Conservation (phyloP, 2,329 filamentous ascomycete species). For the Sclerotinia spermophila region DNA sequence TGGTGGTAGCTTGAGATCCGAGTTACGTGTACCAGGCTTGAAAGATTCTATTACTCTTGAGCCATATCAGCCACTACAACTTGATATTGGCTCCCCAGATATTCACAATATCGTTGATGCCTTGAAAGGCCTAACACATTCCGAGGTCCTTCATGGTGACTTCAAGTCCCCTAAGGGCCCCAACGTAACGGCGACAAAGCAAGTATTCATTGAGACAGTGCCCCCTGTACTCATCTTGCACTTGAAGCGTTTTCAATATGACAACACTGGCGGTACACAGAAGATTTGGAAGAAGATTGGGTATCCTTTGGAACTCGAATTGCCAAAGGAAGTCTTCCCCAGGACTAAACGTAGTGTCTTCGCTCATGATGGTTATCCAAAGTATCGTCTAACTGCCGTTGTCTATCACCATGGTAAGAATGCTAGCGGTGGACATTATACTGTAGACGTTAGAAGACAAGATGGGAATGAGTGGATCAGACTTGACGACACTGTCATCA, state of each 20-base stretch:
- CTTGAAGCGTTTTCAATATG: constrained; percentile 95
- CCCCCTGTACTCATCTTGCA: constrained; percentile 92
- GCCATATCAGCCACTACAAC: constrained; percentile 88
- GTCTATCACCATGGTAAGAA: constrained; percentile 98
- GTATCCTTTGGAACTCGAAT: constrained; percentile 90
- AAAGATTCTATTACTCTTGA: constrained; percentile 91
- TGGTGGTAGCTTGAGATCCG: constrained; percentile 83
- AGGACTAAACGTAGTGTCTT: constrained; percentile 64
- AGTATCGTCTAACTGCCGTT: constrained; percentile 82
- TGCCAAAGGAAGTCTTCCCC: constrained; percentile 85
- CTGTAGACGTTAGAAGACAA: constrained; percentile 91
- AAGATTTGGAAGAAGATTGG: constrained; percentile 99
- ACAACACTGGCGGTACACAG: constrained; percentile 79
- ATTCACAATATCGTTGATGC: constrained; percentile 92
- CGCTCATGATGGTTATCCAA: constrained; percentile 67
- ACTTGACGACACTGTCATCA: constrained; percentile 88
- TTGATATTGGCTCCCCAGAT: constrained; percentile 86
- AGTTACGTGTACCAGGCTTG: constrained; percentile 78
- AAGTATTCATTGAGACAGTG: constrained; percentile 87
- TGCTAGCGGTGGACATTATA: constrained; percentile 93
- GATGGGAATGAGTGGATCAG: constrained; percentile 96
- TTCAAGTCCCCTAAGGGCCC: constrained; percentile 76
- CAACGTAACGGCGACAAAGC: constrained; percentile 79
- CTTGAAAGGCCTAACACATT: constrained; percentile 74
- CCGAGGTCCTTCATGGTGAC: constrained; percentile 81